Percentiles rank a stretch among this genome's conserved stretches.
These are phyloP conservation scores for Aspergillus nidulans DNA, from an alignment of 495 filamentous ascomycete genomes.

Conservation along the genomic window DNA sequence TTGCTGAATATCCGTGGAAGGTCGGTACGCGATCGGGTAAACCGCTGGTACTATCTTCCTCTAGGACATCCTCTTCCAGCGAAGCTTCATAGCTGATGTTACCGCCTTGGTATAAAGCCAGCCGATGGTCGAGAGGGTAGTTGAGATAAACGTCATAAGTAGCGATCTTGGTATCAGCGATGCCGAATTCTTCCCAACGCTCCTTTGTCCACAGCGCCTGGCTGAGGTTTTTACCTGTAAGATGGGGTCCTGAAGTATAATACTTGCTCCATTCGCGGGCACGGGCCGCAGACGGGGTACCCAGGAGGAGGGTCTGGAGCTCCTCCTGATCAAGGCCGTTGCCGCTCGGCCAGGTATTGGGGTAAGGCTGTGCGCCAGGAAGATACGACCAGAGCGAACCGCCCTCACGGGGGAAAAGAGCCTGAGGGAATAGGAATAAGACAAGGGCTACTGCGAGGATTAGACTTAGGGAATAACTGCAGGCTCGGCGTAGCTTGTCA, in stretches of 20 bases:
- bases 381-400: constrained; percentile 40
- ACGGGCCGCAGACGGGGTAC: constrained; percentile 65
- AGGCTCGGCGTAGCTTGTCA: constrained; percentile 64
- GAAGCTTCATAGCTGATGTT: constrained; percentile 72
- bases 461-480: constrained; percentile 57
- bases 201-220: constrained; percentile 86
- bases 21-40: constrained; percentile 75
- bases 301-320: constrained; percentile 64
- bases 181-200: constrained; percentile 78
- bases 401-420: constrained; percentile 30
- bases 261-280: constrained; percentile 82
- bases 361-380: constrained; percentile 38
- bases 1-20: constrained; percentile 93
- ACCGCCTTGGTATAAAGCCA: constrained; percentile 67
- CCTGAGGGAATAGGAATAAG: constrained; percentile 55
- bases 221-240: constrained; percentile 82
- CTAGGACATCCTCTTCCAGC: constrained; percentile 79
- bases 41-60: constrained; percentile 74
- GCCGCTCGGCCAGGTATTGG: constrained; percentile 41
- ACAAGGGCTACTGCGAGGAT: constrained; percentile 55
- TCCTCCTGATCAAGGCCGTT: constrained; percentile 58
- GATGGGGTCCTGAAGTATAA: constrained; percentile 83
- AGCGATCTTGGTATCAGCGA: constrained; percentile 65
- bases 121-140: constrained; percentile 73
- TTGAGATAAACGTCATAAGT: constrained; percentile 90